A percentile compares a stretch with the other conserved stretches of the same genome.
These are phyloP conservation scores for Pholiota conissans DNA, from an alignment of 768 basidiomycete species.

Conservation along the genomic window DNA sequence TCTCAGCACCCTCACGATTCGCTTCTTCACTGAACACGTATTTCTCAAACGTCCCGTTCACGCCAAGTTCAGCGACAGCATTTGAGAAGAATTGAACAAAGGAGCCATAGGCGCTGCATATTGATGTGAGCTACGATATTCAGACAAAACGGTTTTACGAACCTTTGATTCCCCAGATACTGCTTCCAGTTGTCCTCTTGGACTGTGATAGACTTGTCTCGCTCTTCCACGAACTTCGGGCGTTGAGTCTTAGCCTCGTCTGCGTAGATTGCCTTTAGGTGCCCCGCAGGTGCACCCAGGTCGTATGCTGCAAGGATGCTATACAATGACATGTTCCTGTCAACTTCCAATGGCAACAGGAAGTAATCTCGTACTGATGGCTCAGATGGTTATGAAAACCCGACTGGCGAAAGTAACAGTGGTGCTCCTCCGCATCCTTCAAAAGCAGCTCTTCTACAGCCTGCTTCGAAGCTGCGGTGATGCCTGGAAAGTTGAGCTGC, in stretches of 20 bases:
- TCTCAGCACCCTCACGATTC: conserved; percentile 30
- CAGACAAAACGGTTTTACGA: conserved; percentile 12
- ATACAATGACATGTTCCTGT: background rate
- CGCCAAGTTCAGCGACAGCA: conserved; percentile 37
- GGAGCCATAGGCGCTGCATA: conserved; percentile 35
- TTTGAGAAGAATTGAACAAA: conserved; percentile 40
- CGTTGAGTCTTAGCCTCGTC: conserved; percentile 36
- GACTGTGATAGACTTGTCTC: conserved; percentile 34
- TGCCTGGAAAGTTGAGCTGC: conserved; percentile 46
- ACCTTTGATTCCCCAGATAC: conserved; percentile 51
- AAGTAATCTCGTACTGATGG: conserved; percentile 48
- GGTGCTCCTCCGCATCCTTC: conserved; percentile 47
- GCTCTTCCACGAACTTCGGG: conserved; percentile 37
- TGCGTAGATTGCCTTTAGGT: conserved; percentile 51
- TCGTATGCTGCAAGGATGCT: conserved; percentile 60
- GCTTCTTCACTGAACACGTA: conserved; percentile 44
- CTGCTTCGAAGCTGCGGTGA: conserved; percentile 41
- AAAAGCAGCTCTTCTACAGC: conserved; percentile 44
- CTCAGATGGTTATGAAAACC: conserved; percentile 58
- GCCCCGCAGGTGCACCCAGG: conserved; percentile 45
- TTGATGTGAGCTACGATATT: background rate
- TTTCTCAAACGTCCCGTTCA: conserved; percentile 40
- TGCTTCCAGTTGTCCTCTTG: conserved; percentile 47
- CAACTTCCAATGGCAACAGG: background rate
- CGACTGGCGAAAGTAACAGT: conserved; percentile 44